Base-by-base conservation (phyloP, 106 monocot genomes). In the Dioscorea zingiberensis region DNA sequence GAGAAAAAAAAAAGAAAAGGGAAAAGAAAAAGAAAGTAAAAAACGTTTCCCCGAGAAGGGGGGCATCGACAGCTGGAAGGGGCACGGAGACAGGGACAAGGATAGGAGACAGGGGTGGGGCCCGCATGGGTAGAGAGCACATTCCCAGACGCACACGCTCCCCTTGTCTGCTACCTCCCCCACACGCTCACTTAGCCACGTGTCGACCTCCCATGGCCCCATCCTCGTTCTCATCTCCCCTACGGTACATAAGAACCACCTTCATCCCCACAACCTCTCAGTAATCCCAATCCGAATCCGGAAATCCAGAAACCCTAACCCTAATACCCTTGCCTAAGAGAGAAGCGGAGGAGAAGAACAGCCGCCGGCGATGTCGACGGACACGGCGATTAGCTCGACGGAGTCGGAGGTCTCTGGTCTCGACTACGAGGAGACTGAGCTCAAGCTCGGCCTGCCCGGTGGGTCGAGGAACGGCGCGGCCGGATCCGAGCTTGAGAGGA, bases 361-460 rank as follows among this genome's bases (percentile, higher is more conserved):
- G 9, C 38, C 17, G 38, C 38, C 1, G 23, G 46, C 27, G 69
- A 85, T 81, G 84, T 84, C 84, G 25, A 58, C 74, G 7, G 88
- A 84, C 60, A 78, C 80, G 59, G 73, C 62, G 64, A 71, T 68
- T 78, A 79, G 81, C 62, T 84, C 88, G 73, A 89, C 89, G 71
- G 79, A 79, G 72, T 65, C 78, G 58, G 80, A 64, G 17, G 62
- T 72, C 13, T 88, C 84, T 14, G 88, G 75, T 1, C 69, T 84
- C 14, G 85, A 85, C 53, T 85, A 76, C 63, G 81, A 89, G 60
- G 89, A 89, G 57, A 89, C 89, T 30, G 81, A 69, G 75, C 78
- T 88, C 29, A 85, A 75, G 48, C 79, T 89, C 28, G 70, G 75
- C 14, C 74, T 80, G 4, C 83, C 83, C 4, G 83, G 83, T 9